Conservation (phyloP, 495 filamentous ascomycete species). For the Penicillium odoratum region DNA sequence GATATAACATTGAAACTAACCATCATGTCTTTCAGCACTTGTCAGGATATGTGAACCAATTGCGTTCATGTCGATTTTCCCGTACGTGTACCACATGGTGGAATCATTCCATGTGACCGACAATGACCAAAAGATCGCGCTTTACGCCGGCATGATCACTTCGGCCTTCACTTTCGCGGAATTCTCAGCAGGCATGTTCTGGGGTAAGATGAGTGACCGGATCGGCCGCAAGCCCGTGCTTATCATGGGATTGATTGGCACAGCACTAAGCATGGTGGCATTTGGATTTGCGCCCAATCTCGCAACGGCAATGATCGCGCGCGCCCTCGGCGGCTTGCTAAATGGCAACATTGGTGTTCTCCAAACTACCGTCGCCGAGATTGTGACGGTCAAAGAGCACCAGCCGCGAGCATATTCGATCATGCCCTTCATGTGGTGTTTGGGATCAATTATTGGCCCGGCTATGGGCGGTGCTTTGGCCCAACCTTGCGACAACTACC, state of each 20-base stretch:
- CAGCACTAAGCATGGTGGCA: conserved; percentile 87
- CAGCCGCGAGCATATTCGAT: conserved; percentile 91
- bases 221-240: conserved; percentile 93
- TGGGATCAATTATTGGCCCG: conserved; percentile 89
- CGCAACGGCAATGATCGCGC: conserved; percentile 78
- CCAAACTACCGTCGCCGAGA: conserved; percentile 90
- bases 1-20: conserved; percentile 11
- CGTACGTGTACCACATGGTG: conserved; percentile 98
- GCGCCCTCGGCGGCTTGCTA: conserved; percentile 85
- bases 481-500: conserved; percentile 79
- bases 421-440: conserved; percentile 97
- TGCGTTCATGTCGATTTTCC: conserved; percentile 99
- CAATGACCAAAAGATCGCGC: conserved; percentile 74
- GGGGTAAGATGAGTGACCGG: conserved; percentile 90
- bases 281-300: conserved; percentile 91
- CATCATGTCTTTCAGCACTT: conserved; percentile 60
- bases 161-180: conserved; percentile 96
- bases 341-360: conserved; percentile 97
- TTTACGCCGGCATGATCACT: conserved; percentile 96
- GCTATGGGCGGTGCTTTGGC: conserved; percentile 88
- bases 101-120: conserved; percentile 82
- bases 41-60: conserved; percentile 98
- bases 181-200: conserved; percentile 83
- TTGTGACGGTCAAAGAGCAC: conserved; percentile 88
- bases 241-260: conserved; percentile 82